Evolutionary conservation across 129 eudicot genomes (phyloP).

Genomic region (Gnaphalium uliginosum): DNA sequence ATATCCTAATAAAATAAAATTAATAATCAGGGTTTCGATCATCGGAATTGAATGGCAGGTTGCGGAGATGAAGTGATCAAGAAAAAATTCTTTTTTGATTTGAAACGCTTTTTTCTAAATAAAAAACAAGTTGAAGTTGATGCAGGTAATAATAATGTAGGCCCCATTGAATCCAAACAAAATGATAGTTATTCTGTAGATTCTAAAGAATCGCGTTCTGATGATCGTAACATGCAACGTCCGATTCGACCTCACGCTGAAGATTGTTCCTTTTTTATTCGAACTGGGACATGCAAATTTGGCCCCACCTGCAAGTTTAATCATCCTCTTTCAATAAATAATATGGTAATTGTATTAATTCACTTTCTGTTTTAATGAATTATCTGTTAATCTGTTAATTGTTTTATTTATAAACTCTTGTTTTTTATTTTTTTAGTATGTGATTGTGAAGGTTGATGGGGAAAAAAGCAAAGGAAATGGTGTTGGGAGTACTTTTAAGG

Average conservation of each 20-base stretch:
- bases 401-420: not conserved
- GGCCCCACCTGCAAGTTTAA: slow-evolving; percentile 52
- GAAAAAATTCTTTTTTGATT: slow-evolving; percentile 23
- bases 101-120: not conserved
- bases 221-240: slow-evolving; percentile 5
- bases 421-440: not conserved
- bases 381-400: too few relatives aligned
- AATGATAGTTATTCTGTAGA: slow-evolving; percentile 4
- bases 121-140: slow-evolving; percentile 2
- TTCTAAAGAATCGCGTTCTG: not conserved
- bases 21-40: not conserved
- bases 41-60: not conserved
- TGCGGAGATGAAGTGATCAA: slow-evolving; percentile 30
- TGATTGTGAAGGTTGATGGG: slow-evolving; percentile 28
- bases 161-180: not conserved
- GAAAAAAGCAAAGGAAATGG: slow-evolving; percentile 23
- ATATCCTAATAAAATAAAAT: too few relatives aligned
- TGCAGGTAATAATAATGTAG: slow-evolving; percentile 22
- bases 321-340: slow-evolving; percentile 40
- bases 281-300: slow-evolving; percentile 50
- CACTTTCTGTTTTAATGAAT: too few relatives aligned
- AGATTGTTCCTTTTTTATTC: slow-evolving; percentile 39
- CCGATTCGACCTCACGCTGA: slow-evolving; percentile 43
- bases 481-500: slow-evolving; percentile 21
- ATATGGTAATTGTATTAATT: too few relatives aligned